Conservation (phyloP, 23 red algal species). For the Rhodosorus marinus region DNA sequence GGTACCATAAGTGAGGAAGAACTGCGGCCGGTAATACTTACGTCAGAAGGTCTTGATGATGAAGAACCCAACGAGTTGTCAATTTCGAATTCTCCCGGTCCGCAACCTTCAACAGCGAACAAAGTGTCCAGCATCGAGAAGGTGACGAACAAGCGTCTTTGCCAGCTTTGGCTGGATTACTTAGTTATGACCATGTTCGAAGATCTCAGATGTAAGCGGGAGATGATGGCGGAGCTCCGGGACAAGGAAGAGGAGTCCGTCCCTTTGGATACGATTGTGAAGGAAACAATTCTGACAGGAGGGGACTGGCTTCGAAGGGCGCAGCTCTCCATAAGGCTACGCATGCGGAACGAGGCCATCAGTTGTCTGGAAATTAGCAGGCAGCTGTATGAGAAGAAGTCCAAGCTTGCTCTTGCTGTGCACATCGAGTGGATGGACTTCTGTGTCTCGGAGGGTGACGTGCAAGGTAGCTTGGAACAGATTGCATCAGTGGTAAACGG, state of each 20-base stretch:
- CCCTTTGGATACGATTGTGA: constrained; percentile 8
- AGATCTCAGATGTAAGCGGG: constrained; percentile 62
- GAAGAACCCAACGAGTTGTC: too few species aligned
- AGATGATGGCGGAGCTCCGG: constrained; percentile 66
- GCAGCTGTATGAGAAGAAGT: constrained; percentile 1
- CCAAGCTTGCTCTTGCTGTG: constrained; percentile 1
- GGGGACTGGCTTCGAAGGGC: not conserved
- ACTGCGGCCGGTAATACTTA: too few species aligned
- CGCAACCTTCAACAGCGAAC: too few species aligned
- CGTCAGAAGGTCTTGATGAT: too few species aligned
- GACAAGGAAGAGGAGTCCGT: constrained; percentile 7
- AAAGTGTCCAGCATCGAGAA: too few species aligned
- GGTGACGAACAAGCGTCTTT: constrained; percentile 50
- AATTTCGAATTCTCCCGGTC: too few species aligned
- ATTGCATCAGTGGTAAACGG: not conserved
- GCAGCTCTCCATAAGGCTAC: not conserved
- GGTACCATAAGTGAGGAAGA: too few species aligned
- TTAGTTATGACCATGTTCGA: constrained; percentile 82
- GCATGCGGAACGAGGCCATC: not conserved
- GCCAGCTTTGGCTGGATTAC: constrained; percentile 88
- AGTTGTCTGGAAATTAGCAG: not conserved
- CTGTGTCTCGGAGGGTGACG: constrained; percentile 7
- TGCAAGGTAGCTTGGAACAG: not conserved
- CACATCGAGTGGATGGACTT: constrained; percentile 19
- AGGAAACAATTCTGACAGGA: not conserved